Percentiles rank a stretch among this genome's conserved stretches.
Conservation (phyloP, 305 asterid species). For the Fraxinus albicans region DNA sequence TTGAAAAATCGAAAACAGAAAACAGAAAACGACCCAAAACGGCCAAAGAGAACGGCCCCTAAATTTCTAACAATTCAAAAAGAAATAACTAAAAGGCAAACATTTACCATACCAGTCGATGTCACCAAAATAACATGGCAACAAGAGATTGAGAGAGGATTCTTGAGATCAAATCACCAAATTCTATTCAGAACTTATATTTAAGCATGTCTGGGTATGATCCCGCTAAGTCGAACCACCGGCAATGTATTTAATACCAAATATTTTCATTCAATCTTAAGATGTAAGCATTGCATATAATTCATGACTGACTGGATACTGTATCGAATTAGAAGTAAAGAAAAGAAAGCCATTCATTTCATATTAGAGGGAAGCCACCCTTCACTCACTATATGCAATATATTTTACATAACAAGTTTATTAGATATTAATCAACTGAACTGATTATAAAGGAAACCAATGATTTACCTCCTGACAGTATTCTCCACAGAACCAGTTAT, state of each 20-base stretch:
- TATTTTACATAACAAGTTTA: neutral
- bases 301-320: neutral
- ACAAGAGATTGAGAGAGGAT: neutral
- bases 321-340: neutral
- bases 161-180: neutral
- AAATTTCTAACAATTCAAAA: neutral
- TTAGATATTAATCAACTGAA: neutral
- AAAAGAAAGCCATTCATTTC: neutral
- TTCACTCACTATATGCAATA: neutral
- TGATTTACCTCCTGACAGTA: slow-evolving; percentile 73
- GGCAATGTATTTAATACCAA: neutral
- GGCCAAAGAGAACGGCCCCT: no score
- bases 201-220: neutral
- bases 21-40: no score
- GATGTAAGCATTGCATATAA: neutral
- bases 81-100: neutral
- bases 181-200: neutral
- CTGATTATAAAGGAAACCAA: slow-evolving; percentile 28
- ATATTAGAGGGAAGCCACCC: neutral
- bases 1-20: no score
- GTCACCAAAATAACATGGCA: neutral
- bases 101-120: neutral
- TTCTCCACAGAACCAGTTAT: slow-evolving; percentile 81
- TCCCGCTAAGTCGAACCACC: neutral
- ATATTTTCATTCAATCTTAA: slow-evolving; percentile 1